phyloP scores from a whole-genome alignment of 768 basidiomycete genomes.

The Amanita molliuscula region DNA sequence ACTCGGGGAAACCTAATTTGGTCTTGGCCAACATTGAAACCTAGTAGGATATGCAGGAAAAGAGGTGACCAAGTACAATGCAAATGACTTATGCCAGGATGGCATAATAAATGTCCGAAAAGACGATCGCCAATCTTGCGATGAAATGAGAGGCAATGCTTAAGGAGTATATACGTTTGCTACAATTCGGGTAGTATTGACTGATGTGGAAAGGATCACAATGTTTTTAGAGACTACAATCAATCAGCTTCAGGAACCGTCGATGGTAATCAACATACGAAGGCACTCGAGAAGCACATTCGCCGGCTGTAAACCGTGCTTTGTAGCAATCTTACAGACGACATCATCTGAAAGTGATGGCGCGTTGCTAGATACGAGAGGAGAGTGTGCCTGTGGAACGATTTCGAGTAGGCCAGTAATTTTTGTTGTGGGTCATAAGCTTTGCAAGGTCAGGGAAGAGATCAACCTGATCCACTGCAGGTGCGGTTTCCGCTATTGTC shows the following conservation, averaged over 20 bases:
- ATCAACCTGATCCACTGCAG: constrained; percentile 64
- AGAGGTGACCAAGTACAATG: not conserved
- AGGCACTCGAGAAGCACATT: constrained; percentile 57
- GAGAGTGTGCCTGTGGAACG: constrained; percentile 70
- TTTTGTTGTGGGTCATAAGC: constrained; percentile 50
- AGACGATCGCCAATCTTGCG: not conserved
- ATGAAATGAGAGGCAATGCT: not conserved
- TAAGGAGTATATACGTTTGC: constrained; percentile 30
- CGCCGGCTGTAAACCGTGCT: constrained; percentile 40
- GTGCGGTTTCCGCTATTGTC: constrained; percentile 52
- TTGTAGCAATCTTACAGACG: constrained; percentile 47
- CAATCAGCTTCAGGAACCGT: not conserved
- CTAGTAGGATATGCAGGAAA: constrained; percentile 27
- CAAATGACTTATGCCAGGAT: constrained; percentile 50
- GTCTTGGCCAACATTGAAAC: constrained; percentile 52
- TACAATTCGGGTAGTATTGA: constrained; percentile 58
- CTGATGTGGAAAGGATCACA: constrained; percentile 68
- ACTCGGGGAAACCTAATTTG: constrained; percentile 6
- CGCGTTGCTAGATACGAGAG: constrained; percentile 60
- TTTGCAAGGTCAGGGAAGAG: not conserved
- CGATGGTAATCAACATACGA: constrained; percentile 25
- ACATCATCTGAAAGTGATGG: constrained; percentile 57
- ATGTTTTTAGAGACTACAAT: constrained; percentile 60
- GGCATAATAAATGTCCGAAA: constrained; percentile 44
- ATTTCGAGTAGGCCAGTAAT: constrained; percentile 49